Conservation (phyloP, 2,329 filamentous ascomycete genomes). For the Kalaharituber pfeilii region DNA sequence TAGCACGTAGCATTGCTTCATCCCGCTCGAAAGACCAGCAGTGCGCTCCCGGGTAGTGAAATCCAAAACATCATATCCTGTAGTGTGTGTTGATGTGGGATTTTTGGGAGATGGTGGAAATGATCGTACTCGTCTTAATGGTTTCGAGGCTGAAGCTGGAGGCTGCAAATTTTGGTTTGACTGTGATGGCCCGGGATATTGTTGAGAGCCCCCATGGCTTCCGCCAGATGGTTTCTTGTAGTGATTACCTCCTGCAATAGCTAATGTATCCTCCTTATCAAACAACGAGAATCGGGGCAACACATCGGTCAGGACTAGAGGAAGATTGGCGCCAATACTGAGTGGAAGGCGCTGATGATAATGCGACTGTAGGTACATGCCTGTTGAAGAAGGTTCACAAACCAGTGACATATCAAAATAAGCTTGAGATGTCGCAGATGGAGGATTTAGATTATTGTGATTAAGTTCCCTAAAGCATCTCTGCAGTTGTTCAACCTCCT, state of each 20-base stretch:
- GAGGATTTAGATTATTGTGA: slow-evolving; percentile 17
- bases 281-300: slow-evolving; percentile 22
- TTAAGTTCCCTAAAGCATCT: slow-evolving; percentile 15
- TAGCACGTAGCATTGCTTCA: slow-evolving; percentile 21
- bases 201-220: not conserved
- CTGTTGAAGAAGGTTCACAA: slow-evolving; percentile 21
- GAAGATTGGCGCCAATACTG: slow-evolving; percentile 23
- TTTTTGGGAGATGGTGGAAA: slow-evolving; percentile 20
- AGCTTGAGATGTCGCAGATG: slow-evolving; percentile 19
- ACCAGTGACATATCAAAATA: slow-evolving; percentile 22
- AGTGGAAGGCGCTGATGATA: slow-evolving; percentile 23
- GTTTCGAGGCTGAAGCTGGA: slow-evolving; percentile 6
- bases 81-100: slow-evolving; percentile 19
- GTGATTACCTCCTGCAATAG: slow-evolving; percentile 22
- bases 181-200: slow-evolving; percentile 8
- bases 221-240: slow-evolving; percentile 19
- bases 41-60: slow-evolving; percentile 23
- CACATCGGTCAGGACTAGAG: slow-evolving; percentile 22
- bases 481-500: slow-evolving; percentile 20
- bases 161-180: slow-evolving; percentile 15
- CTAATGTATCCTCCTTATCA: slow-evolving; percentile 22
- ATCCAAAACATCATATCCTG: slow-evolving; percentile 23
- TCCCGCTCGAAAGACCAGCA: slow-evolving; percentile 22
- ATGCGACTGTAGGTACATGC: slow-evolving; percentile 22
- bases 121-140: slow-evolving; percentile 20